Conservation (phyloP, 2,329 filamentous ascomycete species). For the Cordyceps pruinosa region DNA sequence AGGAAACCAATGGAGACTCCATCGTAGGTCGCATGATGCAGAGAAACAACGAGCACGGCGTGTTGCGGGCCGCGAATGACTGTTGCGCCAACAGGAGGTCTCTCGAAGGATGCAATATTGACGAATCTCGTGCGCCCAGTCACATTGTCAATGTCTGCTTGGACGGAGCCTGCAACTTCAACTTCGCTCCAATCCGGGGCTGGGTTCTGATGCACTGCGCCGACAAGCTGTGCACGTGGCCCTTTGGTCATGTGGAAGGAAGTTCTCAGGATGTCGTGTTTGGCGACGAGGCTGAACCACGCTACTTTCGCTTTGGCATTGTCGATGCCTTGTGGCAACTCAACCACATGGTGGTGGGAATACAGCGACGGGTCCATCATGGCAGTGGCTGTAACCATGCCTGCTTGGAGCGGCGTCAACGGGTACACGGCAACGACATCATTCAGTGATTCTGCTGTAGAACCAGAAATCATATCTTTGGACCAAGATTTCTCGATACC, state of each 20-base stretch:
- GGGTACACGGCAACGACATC: constrained; percentile 22
- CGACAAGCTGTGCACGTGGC: neutral
- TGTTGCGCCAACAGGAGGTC: neutral
- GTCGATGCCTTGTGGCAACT: constrained; percentile 9
- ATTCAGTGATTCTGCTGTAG: neutral
- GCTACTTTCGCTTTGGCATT: constrained; percentile 13
- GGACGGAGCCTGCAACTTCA: neutral
- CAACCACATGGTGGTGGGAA: constrained; percentile 14
- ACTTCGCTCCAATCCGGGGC: neutral
- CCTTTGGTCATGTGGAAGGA: constrained; percentile 20
- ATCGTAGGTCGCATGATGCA: neutral
- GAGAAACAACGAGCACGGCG: neutral
- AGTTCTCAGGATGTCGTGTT: constrained; percentile 20
- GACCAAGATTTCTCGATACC: constrained; percentile 4
- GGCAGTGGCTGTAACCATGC: constrained; percentile 17
- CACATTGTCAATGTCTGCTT: neutral
- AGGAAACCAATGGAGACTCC: neutral
- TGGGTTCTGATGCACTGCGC: constrained; percentile 9
- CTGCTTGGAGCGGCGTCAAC: constrained; percentile 19
- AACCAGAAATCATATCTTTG: neutral
- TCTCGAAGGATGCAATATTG: neutral
- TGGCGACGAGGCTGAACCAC: constrained; percentile 14
- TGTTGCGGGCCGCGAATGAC: neutral
- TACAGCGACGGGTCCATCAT: constrained; percentile 17
- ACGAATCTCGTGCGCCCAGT: neutral